A percentile compares a stretch with the other conserved stretches of the same genome.
These are phyloP conservation scores for Trametes meyenii DNA, from an alignment of 768 basidiomycete genomes.

Conservation along the genomic window DNA sequence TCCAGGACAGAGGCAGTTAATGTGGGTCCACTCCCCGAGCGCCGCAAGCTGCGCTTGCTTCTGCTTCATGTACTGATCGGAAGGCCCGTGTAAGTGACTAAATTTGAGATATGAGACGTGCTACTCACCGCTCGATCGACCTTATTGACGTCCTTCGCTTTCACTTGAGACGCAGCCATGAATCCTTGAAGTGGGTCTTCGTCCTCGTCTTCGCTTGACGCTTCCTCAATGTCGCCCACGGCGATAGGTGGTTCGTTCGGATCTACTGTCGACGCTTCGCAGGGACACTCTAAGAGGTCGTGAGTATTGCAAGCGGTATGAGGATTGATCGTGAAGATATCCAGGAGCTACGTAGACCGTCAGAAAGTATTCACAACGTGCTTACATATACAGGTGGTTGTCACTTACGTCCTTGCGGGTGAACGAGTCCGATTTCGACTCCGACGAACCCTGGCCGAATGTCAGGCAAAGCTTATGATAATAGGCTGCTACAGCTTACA, in stretches of 20 bases:
- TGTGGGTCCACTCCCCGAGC: constrained; percentile 83
- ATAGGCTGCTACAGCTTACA: constrained; percentile 40
- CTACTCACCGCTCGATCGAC: constrained; percentile 54
- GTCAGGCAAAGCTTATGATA: background rate
- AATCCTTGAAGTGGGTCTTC: constrained; percentile 48
- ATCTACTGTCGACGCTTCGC: constrained; percentile 39
- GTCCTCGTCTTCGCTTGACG: constrained; percentile 35
- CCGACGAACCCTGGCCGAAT: constrained; percentile 40
- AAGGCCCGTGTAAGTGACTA: no score
- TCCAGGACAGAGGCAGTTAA: constrained; percentile 63
- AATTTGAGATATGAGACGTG: background rate
- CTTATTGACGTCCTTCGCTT: constrained; percentile 45
- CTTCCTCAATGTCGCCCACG: constrained; percentile 21
- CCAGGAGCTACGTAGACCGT: constrained; percentile 63
- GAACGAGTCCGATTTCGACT: constrained; percentile 83
- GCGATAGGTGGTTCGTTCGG: background rate
- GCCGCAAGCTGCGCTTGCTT: constrained; percentile 70
- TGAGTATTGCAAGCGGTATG: constrained; percentile 89
- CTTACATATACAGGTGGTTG: background rate
- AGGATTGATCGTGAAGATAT: constrained; percentile 87
- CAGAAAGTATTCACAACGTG: constrained; percentile 6
- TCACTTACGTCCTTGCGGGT: constrained; percentile 76
- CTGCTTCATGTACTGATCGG: constrained; percentile 60
- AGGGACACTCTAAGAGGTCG: constrained; percentile 84
- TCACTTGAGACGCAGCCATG: constrained; percentile 65